Conservation (phyloP, 768 basidiomycete genomes). For the Leccinum rimulosum region DNA sequence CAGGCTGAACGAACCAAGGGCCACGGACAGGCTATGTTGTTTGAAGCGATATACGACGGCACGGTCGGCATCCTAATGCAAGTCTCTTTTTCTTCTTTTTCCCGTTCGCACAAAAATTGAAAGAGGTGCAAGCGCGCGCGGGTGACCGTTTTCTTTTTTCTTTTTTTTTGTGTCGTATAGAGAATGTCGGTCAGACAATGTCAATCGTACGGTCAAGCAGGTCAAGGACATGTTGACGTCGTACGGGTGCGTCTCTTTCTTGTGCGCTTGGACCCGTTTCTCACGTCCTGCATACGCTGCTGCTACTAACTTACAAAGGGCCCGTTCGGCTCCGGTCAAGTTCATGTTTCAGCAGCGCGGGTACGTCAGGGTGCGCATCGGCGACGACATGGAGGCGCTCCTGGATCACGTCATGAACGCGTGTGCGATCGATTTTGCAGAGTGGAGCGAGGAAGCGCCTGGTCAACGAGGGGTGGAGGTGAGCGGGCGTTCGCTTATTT, state of each 20-base stretch:
- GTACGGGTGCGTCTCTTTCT: conserved; percentile 39
- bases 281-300: too few species aligned
- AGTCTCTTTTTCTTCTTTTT: conserved; percentile 19
- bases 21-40: conserved; percentile 47
- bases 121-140: not conserved
- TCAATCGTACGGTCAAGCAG: conserved; percentile 57
- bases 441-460: conserved; percentile 30
- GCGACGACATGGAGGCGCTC: conserved; percentile 33
- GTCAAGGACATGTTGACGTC: conserved; percentile 50
- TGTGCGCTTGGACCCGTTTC: not conserved
- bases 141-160: not conserved
- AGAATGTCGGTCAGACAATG: conserved; percentile 63
- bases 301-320: conserved; percentile 35
- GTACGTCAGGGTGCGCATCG: conserved; percentile 44
- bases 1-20: conserved; percentile 52
- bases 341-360: conserved; percentile 64
- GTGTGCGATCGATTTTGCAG: conserved; percentile 47
- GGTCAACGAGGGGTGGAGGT: conserved; percentile 36
- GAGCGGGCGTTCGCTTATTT: conserved; percentile 7
- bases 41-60: conserved; percentile 59
- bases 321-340: conserved; percentile 59
- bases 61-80: conserved; percentile 65
- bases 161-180: conserved; percentile 29
- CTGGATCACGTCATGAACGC: conserved; percentile 41
- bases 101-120: not conserved